Evolutionary conservation across 2,329 filamentous ascomycete species (phyloP).

Genomic region (Beauveria scarabaeidicola): DNA sequence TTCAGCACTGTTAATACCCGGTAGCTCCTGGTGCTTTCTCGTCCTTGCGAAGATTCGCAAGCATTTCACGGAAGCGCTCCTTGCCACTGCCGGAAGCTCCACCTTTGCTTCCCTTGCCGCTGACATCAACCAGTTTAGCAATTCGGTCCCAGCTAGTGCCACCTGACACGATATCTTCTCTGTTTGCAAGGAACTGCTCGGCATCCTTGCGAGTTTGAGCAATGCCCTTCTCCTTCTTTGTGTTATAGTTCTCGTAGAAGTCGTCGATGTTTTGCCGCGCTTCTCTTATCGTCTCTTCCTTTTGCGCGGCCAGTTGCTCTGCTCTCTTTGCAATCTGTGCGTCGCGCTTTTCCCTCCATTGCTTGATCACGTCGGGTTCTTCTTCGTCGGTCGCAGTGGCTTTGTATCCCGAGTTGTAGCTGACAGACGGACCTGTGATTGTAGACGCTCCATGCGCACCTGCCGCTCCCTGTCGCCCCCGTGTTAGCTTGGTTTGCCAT

Average conservation of each 20-base stretch:
- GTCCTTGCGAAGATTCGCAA: slow-evolving; percentile 84
- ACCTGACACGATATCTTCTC: slow-evolving; percentile 88
- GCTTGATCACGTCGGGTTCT: slow-evolving; percentile 79
- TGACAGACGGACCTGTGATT: slow-evolving; percentile 66
- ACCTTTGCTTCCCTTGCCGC: slow-evolving; percentile 81
- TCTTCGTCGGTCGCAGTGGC: slow-evolving; percentile 58
- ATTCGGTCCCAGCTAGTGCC: slow-evolving; percentile 99
- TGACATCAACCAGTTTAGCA: slow-evolving; percentile 93
- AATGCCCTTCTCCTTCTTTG: slow-evolving; percentile 91
- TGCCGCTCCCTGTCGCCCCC: slow-evolving; percentile 20
- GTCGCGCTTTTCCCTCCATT: slow-evolving; percentile 89
- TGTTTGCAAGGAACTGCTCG: slow-evolving; percentile 79
- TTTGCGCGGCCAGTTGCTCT: slow-evolving; percentile 73
- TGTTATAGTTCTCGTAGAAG: slow-evolving; percentile 99
- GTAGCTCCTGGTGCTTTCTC: slow-evolving; percentile 69
- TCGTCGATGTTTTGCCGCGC: slow-evolving; percentile 94
- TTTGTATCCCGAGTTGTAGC: slow-evolving; percentile 53
- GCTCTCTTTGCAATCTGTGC: slow-evolving; percentile 74
- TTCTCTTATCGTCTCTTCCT: slow-evolving; percentile 76
- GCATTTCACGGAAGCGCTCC: slow-evolving; percentile 87
- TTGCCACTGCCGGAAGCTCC: slow-evolving; percentile 88
- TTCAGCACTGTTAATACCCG: slow-evolving; percentile 40
- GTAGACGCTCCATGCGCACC: slow-evolving; percentile 21
- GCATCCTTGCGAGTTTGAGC: slow-evolving; percentile 84
- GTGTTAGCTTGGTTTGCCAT: slow-evolving; percentile 11